Percentiles rank a stretch among this genome's conserved stretches.
Conservation (phyloP, 495 filamentous ascomycete species). For the Pyrenopolyporus hunteri region DNA sequence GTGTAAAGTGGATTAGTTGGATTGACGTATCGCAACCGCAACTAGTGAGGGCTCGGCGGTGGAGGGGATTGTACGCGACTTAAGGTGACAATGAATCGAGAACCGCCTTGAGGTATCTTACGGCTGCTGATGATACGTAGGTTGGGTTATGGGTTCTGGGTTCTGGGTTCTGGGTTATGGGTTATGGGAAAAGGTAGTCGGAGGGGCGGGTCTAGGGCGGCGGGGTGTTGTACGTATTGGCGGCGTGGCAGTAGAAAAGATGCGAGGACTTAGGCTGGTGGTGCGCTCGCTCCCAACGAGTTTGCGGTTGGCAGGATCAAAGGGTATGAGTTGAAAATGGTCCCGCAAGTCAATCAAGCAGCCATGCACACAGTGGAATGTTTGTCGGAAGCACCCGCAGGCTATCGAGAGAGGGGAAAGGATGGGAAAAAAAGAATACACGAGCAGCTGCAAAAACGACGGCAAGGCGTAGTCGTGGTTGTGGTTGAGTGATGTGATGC, state of each 20-base stretch:
- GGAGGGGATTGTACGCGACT: slow-evolving; percentile 24
- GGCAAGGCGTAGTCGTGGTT: slow-evolving; percentile 30
- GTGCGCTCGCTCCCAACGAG: slow-evolving; percentile 32
- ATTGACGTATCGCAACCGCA: slow-evolving; percentile 19
- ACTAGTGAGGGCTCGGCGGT: slow-evolving; percentile 12
- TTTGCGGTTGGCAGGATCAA: slow-evolving; percentile 27
- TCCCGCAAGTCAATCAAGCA: slow-evolving; percentile 21
- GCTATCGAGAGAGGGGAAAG: slow-evolving; percentile 15
- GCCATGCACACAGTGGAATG: slow-evolving; percentile 18
- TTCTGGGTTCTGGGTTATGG: not conserved
- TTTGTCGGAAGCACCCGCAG: slow-evolving; percentile 26
- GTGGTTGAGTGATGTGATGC: slow-evolving; percentile 35
- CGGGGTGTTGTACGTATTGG: slow-evolving; percentile 34
- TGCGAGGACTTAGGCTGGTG: slow-evolving; percentile 25
- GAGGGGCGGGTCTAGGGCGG: slow-evolving; percentile 18
- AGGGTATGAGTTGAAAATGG: slow-evolving; percentile 12
- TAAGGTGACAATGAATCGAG: slow-evolving; percentile 23
- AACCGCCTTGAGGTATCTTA: slow-evolving; percentile 15
- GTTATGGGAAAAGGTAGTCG: slow-evolving; percentile 13
- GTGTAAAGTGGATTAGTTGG: slow-evolving; percentile 10
- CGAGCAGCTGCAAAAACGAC: slow-evolving; percentile 35
- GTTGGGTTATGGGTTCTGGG: not conserved
- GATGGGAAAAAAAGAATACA: slow-evolving; percentile 22
- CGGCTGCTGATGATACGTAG: slow-evolving; percentile 15
- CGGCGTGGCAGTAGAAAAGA: slow-evolving; percentile 28